These are phyloP conservation scores for Canna indica DNA, from an alignment of 176 grass and related monocot species.

Conservation along the genomic window DNA sequence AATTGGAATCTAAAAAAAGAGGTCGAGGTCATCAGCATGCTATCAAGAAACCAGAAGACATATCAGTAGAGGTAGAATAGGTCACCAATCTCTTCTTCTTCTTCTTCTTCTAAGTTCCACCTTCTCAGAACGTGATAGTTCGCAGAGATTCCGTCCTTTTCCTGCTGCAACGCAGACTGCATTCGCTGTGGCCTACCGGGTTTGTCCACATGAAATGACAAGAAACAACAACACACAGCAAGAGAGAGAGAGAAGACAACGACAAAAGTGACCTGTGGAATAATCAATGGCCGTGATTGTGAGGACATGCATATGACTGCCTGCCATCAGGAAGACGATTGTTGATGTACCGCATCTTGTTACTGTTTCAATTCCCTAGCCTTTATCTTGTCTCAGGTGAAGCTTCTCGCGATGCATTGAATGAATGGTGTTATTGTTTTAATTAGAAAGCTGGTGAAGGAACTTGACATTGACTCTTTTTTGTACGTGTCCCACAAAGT, in stretches of 20 bases:
- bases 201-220: background rate
- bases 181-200: background rate
- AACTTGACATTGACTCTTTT: background rate
- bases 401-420: background rate
- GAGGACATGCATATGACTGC: background rate
- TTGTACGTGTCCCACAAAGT: no score
- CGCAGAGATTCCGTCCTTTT: conserved; percentile 49
- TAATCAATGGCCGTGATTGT: background rate
- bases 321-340: background rate
- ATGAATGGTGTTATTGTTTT: no score
- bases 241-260: background rate
- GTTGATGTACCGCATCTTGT: background rate
- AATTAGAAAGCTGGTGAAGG: background rate
- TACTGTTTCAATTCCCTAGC: background rate
- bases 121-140: conserved; percentile 48
- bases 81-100: conserved; percentile 17
- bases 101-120: conserved; percentile 11
- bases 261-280: background rate
- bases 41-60: background rate
- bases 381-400: background rate
- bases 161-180: background rate
- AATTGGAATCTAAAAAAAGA: background rate
- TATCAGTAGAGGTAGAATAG: no score
- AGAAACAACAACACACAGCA: background rate
- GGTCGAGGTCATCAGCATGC: background rate